Base-by-base conservation (phyloP, 352 stramenopile genomes). In the Phytophthora capsici region DNA sequence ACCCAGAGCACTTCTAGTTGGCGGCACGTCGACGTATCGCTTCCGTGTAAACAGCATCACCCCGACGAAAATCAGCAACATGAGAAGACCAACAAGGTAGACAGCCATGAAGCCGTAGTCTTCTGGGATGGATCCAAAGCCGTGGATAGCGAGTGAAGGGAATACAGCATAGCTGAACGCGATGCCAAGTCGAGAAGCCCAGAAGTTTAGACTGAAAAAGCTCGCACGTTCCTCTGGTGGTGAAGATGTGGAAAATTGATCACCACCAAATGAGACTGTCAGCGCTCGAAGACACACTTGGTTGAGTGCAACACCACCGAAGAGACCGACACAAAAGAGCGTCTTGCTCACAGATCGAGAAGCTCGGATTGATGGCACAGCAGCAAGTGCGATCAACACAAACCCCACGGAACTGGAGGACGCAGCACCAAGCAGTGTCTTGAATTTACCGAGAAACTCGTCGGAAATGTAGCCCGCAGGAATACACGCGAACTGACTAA, bases 171-270 rank as follows among this genome's bases (percentile, higher is more conserved):
- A 97, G 57, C 79, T 86, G 55, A 96, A 80, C 4, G 74, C 57
- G 4, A 86, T 75, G 19, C 88, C 86, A 37, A 91, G 64, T 65
- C 93, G 93, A 48, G 93, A 81, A 38, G 66, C 74, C 69, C 78
- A 93, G 73, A 95, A 96, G 61, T 94, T 93, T 30, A 79, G 84
- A 41, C 76, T 90, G 75, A 95, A 96, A 68, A 88, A 96, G 19
- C 60, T 81, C 14, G 76, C 67, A 43, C 88, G 82, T 20, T 88
- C 59, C 14, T 77, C 71, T 28, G 53, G 56, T 6, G 67, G 73
- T 19, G 78, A 74, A n/a, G 55, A 54, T 4, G 76, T 77, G 9
- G 83, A 73, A 50, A 88, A 91, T 66, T 89, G 80, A 62, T 89
- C 80, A 17, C 71, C 84, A 44, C 84, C 81, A 49, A 84, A 78